phyloP scores from a whole-genome alignment of 805 yeast species.

The Wickerhamiella kazuoi region DNA sequence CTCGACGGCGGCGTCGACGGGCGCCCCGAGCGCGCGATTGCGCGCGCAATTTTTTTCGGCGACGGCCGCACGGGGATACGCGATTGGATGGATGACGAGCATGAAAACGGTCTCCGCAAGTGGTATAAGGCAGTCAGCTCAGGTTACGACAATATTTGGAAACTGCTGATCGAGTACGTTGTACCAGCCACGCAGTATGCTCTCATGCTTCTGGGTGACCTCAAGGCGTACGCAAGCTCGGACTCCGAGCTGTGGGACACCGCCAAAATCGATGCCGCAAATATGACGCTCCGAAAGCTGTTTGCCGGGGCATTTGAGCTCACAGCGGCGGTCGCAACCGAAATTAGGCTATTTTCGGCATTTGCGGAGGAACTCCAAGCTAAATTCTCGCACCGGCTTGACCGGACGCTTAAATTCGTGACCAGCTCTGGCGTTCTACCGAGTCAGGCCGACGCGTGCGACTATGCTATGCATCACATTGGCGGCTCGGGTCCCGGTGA shows the following conservation, averaged over 20 bases:
- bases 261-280: not conserved
- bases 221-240: not conserved
- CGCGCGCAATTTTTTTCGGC: not conserved
- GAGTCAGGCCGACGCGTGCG: conserved; percentile 1
- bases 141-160: conserved; percentile 4
- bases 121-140: conserved; percentile 11
- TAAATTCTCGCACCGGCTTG: conserved; percentile 2
- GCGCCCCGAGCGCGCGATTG: not conserved
- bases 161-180: conserved; percentile 1
- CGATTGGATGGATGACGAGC: conserved; percentile 12
- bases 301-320: not conserved
- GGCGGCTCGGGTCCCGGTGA: too few relatives aligned
- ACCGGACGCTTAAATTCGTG: conserved; percentile 1
- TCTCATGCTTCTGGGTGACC: conserved; percentile 2
- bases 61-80: not conserved
- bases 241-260: not conserved
- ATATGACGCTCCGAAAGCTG: not conserved
- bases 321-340: not conserved
- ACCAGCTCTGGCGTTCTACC: not conserved
- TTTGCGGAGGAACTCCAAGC: conserved; percentile 2
- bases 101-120: conserved; percentile 13
- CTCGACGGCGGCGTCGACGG: not conserved
- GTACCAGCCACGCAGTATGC: conserved; percentile 3
- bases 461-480: not conserved
- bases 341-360: not conserved